phyloP scores from a whole-genome alignment of 2,329 filamentous ascomycete species.

The Hypoxylon sp. region DNA sequence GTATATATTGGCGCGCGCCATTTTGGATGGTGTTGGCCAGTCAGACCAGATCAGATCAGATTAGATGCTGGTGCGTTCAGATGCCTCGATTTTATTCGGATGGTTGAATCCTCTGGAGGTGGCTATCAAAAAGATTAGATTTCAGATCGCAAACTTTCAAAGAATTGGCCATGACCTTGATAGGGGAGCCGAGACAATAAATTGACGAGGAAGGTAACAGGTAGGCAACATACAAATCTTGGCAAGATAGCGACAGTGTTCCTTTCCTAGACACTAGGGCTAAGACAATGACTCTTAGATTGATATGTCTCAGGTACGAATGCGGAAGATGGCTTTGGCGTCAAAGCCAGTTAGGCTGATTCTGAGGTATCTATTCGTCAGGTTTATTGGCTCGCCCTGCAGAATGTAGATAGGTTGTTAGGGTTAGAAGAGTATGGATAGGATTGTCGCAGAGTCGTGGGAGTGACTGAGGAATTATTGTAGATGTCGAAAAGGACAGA shows the following conservation, averaged over 20 bases:
- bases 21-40: slow-evolving; percentile 30
- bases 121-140: slow-evolving; percentile 24
- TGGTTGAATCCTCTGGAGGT: background rate
- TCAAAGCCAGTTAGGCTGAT: slow-evolving; percentile 37
- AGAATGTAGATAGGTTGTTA: slow-evolving; percentile 2
- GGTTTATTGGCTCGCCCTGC: slow-evolving; percentile 1
- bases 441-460: background rate
- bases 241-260: slow-evolving; percentile 17
- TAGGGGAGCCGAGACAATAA: slow-evolving; percentile 12
- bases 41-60: slow-evolving; percentile 4
- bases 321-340: slow-evolving; percentile 36
- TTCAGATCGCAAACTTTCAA: slow-evolving; percentile 21
- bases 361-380: slow-evolving; percentile 4
- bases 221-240: slow-evolving; percentile 25
- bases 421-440: background rate
- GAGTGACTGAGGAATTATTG: background rate
- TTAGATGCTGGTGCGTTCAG: background rate
- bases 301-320: slow-evolving; percentile 43
- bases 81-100: slow-evolving; percentile 10
- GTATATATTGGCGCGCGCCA: slow-evolving; percentile 43
- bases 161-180: slow-evolving; percentile 11
- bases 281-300: slow-evolving; percentile 32
- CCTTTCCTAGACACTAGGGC: slow-evolving; percentile 31
- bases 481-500: background rate
- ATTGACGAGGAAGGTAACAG: slow-evolving; percentile 2